A percentile compares a stretch with the other conserved stretches of the same genome.
Conservation (phyloP, 2,329 filamentous ascomycete species). For the Tolypocladium cylindrosporum region DNA sequence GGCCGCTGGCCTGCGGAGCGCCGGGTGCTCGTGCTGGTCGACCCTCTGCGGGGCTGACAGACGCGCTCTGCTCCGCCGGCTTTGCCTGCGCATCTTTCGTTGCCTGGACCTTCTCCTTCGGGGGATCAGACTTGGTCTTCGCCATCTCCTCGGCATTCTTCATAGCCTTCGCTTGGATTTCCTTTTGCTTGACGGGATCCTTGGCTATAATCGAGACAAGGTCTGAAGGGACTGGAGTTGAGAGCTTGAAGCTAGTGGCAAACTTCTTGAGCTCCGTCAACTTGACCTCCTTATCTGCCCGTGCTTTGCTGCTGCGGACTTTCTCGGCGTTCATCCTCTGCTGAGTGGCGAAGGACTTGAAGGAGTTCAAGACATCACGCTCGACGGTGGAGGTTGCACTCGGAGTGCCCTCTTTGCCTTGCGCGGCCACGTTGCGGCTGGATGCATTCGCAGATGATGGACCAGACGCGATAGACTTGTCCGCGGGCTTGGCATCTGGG, state of each 20-base stretch:
- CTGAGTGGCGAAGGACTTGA: constrained; percentile 52
- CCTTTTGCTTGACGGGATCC: constrained; percentile 86
- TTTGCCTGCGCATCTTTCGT: constrained; percentile 37
- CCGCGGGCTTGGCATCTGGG: constrained; percentile 16
- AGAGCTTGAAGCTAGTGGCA: constrained; percentile 85
- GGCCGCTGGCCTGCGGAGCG: constrained; percentile 19
- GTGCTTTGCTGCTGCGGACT: constrained; percentile 45
- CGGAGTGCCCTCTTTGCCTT: constrained; percentile 23
- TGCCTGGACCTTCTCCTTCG: constrained; percentile 29
- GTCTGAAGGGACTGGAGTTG: constrained; percentile 84
- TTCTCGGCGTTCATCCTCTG: constrained; percentile 48
- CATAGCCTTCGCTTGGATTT: constrained; percentile 83
- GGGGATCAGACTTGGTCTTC: constrained; percentile 41
- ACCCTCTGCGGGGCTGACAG: constrained; percentile 13
- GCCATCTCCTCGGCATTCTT: constrained; percentile 58
- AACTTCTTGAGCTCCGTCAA: constrained; percentile 94
- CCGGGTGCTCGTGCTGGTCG: constrained; percentile 23
- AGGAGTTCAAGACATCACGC: constrained; percentile 49
- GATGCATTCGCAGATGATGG: constrained; percentile 24
- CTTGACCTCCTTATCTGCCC: constrained; percentile 80
- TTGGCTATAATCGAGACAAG: constrained; percentile 93
- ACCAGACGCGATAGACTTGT: constrained; percentile 11
- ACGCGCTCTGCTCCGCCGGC: constrained; percentile 13
- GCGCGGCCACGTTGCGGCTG: constrained; percentile 30
- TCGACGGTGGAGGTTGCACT: constrained; percentile 49